phyloP scores from a whole-genome alignment of 2,329 filamentous ascomycete genomes.

The Colletotrichum sp. region DNA sequence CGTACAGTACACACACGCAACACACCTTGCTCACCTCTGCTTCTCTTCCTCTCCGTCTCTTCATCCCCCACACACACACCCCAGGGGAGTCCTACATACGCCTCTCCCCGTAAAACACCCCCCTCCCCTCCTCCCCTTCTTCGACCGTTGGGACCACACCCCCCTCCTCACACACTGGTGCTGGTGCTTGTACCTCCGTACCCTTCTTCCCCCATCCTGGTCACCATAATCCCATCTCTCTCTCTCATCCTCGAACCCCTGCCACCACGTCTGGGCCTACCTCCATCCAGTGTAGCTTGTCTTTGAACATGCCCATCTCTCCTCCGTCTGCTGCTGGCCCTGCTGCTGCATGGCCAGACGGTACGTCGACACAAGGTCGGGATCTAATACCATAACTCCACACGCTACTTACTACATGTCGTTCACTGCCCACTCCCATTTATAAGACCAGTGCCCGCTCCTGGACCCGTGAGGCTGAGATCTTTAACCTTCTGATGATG shows the following conservation, averaged over 20 bases:
- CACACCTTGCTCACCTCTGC: background rate
- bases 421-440: conserved; percentile 23
- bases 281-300: conserved; percentile 21
- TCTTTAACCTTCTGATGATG: conserved; percentile 24
- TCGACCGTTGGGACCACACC: conserved; percentile 2
- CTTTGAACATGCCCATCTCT: conserved; percentile 13
- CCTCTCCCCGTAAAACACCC: background rate
- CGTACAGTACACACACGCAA: background rate
- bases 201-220: conserved; percentile 11
- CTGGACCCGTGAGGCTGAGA: conserved; percentile 24
- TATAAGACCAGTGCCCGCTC: conserved; percentile 23
- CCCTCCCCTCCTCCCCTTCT: background rate
- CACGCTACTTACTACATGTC: background rate
- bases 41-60: background rate
- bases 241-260: conserved; percentile 11
- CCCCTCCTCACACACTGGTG: conserved; percentile 1
- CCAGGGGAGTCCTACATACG: background rate
- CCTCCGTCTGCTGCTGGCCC: background rate
- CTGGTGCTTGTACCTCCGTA: conserved; percentile 9
- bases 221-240: conserved; percentile 11
- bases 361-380: conserved; percentile 15
- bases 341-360: background rate
- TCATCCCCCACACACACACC: background rate
- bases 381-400: conserved; percentile 16
- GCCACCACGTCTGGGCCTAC: conserved; percentile 8